Conservation (phyloP, 202 grass and related monocot genomes). For the Panicum virgatum region DNA sequence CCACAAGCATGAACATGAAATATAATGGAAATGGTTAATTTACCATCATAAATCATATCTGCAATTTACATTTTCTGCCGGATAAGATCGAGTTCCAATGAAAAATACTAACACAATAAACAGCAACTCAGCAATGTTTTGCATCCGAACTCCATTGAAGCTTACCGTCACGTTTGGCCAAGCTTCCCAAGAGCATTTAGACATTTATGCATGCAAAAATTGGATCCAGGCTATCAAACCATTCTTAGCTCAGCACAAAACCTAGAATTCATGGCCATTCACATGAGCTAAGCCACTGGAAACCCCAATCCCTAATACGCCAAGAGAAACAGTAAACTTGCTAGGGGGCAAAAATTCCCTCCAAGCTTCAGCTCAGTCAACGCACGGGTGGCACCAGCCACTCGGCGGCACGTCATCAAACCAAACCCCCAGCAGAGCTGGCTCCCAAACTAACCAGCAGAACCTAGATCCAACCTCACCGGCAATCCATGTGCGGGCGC, state of each 20-base stretch:
- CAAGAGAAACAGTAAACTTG: not conserved
- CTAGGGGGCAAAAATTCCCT: not conserved
- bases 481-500: not conserved
- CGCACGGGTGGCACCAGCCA: not conserved
- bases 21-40: not conserved
- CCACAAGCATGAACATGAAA: not conserved
- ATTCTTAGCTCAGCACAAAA: not conserved
- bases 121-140: not conserved
- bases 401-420: not conserved
- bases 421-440: not conserved
- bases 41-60: not conserved
- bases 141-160: not conserved
- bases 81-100: not conserved
- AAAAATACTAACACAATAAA: not conserved
- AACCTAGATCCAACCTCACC: conserved; percentile 36
- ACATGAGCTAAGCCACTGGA: not conserved
- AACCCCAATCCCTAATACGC: not conserved
- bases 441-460: conserved; percentile 8
- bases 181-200: not conserved
- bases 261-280: not conserved
- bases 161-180: not conserved
- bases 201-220: not conserved
- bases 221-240: not conserved
- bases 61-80: not conserved
- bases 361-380: conserved; percentile 11